Evolutionary conservation across 23 red algal species (phyloP).

Genomic region (Cyanidiococcus yangmingshanensis): DNA sequence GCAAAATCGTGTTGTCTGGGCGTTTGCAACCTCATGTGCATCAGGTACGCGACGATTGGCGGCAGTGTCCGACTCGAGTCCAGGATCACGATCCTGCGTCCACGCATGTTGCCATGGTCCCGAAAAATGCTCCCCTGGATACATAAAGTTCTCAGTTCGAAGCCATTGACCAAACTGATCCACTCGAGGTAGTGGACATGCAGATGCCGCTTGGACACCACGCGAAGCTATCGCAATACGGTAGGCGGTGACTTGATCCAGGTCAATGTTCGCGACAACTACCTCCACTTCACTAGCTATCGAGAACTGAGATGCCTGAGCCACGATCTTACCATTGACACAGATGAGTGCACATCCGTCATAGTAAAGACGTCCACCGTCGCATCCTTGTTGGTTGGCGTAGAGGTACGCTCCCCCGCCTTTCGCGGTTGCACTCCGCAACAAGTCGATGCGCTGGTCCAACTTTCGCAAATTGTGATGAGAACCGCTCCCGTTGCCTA

Average conservation of each 20-base stretch:
- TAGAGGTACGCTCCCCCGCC: conserved; percentile 84
- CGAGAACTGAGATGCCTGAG: conserved; percentile 63
- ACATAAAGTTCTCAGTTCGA: neutral
- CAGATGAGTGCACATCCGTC: conserved; percentile 71
- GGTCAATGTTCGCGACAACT: conserved; percentile 46
- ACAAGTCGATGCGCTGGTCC: conserved; percentile 42
- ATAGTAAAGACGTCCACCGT: conserved; percentile 95
- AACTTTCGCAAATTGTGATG: conserved; percentile 86
- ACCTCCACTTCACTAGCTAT: conserved; percentile 59
- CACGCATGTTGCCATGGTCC: too few species aligned
- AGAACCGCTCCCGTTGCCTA: conserved; percentile 74
- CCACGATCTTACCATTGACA: conserved; percentile 71
- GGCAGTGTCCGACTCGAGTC: neutral
- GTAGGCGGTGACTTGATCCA: conserved; percentile 47
- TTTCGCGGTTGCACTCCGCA: conserved; percentile 57
- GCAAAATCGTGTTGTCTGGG: too few species aligned
- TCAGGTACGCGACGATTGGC: neutral
- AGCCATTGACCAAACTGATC: neutral
- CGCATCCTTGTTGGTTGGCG: conserved; percentile 90
- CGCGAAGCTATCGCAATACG: conserved; percentile 40
- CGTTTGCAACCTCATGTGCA: neutral
- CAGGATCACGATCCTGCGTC: neutral
- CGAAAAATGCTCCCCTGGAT: neutral
- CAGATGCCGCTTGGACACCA: conserved; percentile 50
- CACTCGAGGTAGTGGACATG: conserved; percentile 8